Evolutionary conservation across 768 basidiomycete genomes (phyloP).

Genomic region (Agrocybe pediades): DNA sequence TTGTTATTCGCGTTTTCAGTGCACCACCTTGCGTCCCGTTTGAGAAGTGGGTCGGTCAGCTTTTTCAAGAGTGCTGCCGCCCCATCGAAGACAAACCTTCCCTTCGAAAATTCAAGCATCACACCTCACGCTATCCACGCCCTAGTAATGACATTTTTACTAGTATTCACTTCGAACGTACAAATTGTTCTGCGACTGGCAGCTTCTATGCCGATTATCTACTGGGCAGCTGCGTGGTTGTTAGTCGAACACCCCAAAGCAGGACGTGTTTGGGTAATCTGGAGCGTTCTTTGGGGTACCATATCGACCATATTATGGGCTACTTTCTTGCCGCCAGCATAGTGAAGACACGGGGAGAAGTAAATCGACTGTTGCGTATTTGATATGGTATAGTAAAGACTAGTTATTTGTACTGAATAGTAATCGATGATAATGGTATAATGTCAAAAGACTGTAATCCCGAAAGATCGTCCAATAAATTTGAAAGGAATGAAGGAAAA

Average conservation of each 20-base stretch:
- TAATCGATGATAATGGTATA: no score
- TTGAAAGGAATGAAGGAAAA: no score
- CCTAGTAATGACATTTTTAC: slow-evolving; percentile 54
- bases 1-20: slow-evolving; percentile 46
- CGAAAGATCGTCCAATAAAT: no score
- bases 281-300: slow-evolving; percentile 79
- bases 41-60: no score
- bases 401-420: no score
- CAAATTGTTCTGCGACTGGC: slow-evolving; percentile 85
- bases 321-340: slow-evolving; percentile 91
- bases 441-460: no score
- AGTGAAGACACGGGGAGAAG: slow-evolving; percentile 2
- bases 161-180: slow-evolving; percentile 81
- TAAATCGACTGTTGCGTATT: no score
- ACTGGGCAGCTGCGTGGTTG: slow-evolving; percentile 85
- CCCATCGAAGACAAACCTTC: neutral
- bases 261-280: slow-evolving; percentile 70
- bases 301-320: slow-evolving; percentile 77
- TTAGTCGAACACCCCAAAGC: slow-evolving; percentile 46
- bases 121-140: slow-evolving; percentile 80
- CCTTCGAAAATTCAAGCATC: slow-evolving; percentile 31
- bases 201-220: slow-evolving; percentile 74
- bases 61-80: no score
- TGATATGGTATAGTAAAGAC: no score
- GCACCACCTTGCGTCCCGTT: slow-evolving; percentile 26